Evolutionary conservation across 768 basidiomycete species (phyloP), one percentile per base, ranked within the genome.

Genomic region (Boletus huronensis): DNA sequence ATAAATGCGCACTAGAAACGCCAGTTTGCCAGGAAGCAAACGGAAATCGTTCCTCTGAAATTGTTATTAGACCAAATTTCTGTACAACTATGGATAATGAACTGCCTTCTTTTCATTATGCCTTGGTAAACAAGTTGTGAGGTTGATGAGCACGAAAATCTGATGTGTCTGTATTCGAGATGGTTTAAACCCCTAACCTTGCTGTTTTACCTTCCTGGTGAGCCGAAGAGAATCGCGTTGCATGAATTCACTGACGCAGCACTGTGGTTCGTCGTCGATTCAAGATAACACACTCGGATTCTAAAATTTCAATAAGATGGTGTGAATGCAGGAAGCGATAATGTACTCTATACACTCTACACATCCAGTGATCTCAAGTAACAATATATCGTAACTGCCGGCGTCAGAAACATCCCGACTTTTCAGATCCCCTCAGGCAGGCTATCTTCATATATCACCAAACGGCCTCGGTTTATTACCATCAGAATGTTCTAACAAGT

Each of bases 401-500:
- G n/a, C n/a, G n/a, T n/a, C n/a, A n/a, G n/a, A n/a, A n/a, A n/a
- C n/a, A n/a, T n/a, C 46, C 3, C n/a, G 19, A 19, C 29, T 25
- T n/a, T 0, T 26, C 16, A 6, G 23, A 28, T 6, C 14, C 28
- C 10, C 6, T 1, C 28, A 13, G 5, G 5, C 11, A n/a, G n/a
- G 23, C 17, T 6, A 48, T 36, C 19, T 9, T 28, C 47, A 34
- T 16, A 31, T 36, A 38, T 57, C 59, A 25, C 21, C 21, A 55
- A 59, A 59, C 29, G 58, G 49, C 48, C 35, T 51, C 28, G 36
- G 1, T 31, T 57, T 17, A 5, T 36, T 17, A n/a, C 19, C 38
- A 10, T 28, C 19, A 5, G 26, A 3, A 19, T 8, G 6, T 3
- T 34, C 28, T 9, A 40, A 19, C 0, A 46, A 6, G 0, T 26